phyloP scores from a whole-genome alignment of 345 rosid species.

The Orychophragmus violaceus region DNA sequence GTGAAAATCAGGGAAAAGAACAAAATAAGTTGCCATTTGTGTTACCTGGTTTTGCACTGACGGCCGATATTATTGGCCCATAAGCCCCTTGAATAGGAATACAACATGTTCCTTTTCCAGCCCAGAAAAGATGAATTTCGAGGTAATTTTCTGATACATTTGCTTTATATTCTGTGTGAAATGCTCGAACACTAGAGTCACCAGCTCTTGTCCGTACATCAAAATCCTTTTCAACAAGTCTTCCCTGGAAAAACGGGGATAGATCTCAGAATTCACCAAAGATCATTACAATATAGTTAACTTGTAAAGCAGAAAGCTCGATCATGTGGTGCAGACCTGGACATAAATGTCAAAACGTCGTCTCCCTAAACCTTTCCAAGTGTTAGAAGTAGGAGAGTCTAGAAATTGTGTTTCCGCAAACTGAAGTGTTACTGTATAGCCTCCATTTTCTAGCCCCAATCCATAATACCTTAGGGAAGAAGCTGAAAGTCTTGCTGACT shows the following conservation, averaged over 20 bases:
- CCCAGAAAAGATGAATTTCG: slow-evolving; percentile 61
- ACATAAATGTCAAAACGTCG: slow-evolving; percentile 45
- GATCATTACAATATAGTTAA: too few relatives aligned
- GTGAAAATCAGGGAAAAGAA: too few relatives aligned
- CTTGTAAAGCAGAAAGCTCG: too few relatives aligned
- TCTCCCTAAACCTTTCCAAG: slow-evolving; percentile 47
- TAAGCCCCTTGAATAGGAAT: slow-evolving; percentile 44
- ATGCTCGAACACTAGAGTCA: slow-evolving; percentile 29
- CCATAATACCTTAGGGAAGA: slow-evolving; percentile 74
- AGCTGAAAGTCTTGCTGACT: slow-evolving; percentile 60
- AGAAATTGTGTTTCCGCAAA: slow-evolving; percentile 47
- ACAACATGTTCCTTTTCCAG: slow-evolving; percentile 59
- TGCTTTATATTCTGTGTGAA: slow-evolving; percentile 38
- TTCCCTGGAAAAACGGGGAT: slow-evolving; percentile 52
- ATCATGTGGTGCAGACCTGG: slow-evolving; percentile 33
- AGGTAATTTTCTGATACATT: slow-evolving; percentile 44
- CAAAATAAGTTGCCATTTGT: too few relatives aligned
- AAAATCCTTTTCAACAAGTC: slow-evolving; percentile 43
- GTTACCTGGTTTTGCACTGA: slow-evolving; percentile 59
- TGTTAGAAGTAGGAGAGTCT: slow-evolving; percentile 31
- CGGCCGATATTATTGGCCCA: slow-evolving; percentile 57
- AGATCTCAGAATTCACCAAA: too few relatives aligned
- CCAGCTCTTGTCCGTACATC: slow-evolving; percentile 36
- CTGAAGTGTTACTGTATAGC: slow-evolving; percentile 43
- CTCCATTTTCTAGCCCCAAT: slow-evolving; percentile 76